A percentile compares a stretch with the other conserved stretches of the same genome.
These are phyloP conservation scores for Ophiostoma novo-ulmi DNA, from an alignment of 2,329 filamentous ascomycete species.

Conservation along the genomic window DNA sequence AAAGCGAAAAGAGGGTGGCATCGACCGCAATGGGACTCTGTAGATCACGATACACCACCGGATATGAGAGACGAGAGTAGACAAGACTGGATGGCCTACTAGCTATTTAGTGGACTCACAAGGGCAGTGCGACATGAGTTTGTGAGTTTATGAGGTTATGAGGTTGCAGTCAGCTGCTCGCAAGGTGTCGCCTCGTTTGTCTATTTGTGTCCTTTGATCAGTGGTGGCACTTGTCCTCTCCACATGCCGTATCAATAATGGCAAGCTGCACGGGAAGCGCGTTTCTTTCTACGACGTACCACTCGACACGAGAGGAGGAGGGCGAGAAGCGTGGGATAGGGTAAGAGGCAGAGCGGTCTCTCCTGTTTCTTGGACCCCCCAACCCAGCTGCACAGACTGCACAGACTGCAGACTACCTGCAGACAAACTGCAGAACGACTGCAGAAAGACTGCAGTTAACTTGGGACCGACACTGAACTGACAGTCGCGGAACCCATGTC, in stretches of 20 bases:
- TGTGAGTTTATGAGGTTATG: background rate
- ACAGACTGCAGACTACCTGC: background rate
- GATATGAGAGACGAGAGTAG: constrained; percentile 1
- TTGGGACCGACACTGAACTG: background rate
- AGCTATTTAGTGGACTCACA: background rate
- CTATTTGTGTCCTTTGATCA: background rate
- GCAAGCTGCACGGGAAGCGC: background rate
- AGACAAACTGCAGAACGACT: background rate
- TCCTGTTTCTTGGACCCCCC: background rate
- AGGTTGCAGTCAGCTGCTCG: background rate
- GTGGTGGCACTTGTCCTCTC: background rate
- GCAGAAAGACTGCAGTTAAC: background rate
- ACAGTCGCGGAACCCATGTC: background rate
- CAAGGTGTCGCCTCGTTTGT: background rate
- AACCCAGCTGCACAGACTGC: background rate
- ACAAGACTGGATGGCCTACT: background rate
- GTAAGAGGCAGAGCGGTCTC: background rate
- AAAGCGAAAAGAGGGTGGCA: background rate
- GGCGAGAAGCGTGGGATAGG: background rate
- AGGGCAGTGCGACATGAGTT: background rate
- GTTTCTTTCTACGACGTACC: background rate
- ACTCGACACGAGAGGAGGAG: background rate
- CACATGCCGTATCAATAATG: background rate
- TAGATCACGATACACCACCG: constrained; percentile 5
- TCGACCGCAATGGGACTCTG: background rate